Base-by-base conservation (phyloP, 2,329 filamentous ascomycete species). In the Cadophora sp. region DNA sequence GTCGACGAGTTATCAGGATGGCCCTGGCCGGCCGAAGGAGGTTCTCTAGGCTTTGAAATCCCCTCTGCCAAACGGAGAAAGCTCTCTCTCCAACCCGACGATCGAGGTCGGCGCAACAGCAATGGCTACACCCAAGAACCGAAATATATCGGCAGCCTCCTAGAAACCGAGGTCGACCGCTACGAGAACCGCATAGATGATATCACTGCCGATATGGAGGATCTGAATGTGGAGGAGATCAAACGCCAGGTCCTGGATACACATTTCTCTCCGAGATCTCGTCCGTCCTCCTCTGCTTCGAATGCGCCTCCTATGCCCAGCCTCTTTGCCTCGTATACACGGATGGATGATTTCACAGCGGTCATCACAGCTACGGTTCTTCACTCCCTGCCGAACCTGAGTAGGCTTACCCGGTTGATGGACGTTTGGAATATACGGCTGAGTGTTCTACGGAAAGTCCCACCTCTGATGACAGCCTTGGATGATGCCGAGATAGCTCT, bases 291-390 rank as follows among this genome's bases (percentile, higher is more conserved):
- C 56, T 78, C 83, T 70, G 74, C 81, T 74, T 81, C 87, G 1
- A 81, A 78, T 58, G 76, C 76, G n/a, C 78, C 80, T 20, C 78
- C 80, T 13, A 71, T 78, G 73, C 79, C 76, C 75, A 82, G 76
- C 48, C 72, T 81, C 72, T 73, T 81, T 75, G 77, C 80, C 80
- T 81, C 82, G 50, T 92, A 92, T 78, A 87, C 86, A 69, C 89
- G 86, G 68, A 87, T 98, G 83, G 94, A 96, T 73, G 96, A 98
- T 78, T 88, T 97, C 74, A 94, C 93, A 9, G 93, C 95, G 27
- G 85, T 98, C 56, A 87, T 98, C 65, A 97, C 96, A 0, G 92
- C 94, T 33, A 97, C 95, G 41, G 91, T 97, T 20, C 81, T 99
- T n/a, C 92, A 96, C 76, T 89, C 93, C 3, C 83, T 99, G 22